Base-by-base conservation (phyloP, 2,329 filamentous ascomycete genomes). In the Dactylonectria macrodidyma region DNA sequence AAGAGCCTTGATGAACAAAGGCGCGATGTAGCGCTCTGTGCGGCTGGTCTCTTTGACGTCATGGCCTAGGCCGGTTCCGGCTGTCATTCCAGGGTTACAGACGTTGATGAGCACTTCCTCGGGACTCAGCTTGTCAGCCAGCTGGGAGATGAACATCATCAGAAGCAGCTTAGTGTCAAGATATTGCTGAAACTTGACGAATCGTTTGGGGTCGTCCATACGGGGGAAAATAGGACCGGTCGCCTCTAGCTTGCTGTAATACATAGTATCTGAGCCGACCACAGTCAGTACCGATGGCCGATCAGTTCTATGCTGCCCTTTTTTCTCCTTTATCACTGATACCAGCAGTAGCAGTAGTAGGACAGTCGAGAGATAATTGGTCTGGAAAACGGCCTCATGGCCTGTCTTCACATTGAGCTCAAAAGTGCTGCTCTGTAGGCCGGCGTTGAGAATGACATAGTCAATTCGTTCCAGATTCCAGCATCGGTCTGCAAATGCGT, bases 211-310 rank as follows among this genome's bases (percentile, higher is more conserved):
- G 14, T 62, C 36, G 24, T 62, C 48, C 34, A 55, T 47, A 10
- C 22, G 5, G 11, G 48, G 9, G 33, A 52, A 34, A 34, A 62
- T 36, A 12, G 48, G n/a, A 7, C 24, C 41, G 12, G 34, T 3
- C 2, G 30, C 2, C n/a, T 24, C 6, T 11, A 62, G 47, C 14
- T 36, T 52, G 48, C 59, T 62, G 16, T 55, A 38, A 19, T 48
- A 62, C 59, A 62, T 62, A 47, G 59, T 62, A 36, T 62, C 59
- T 12, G 59, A 62, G 16, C 59, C 59, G 10, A 62, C 59, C 14
- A 51, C 24, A 26, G 48, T 46, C 12, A 62, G 22, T 14, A 62
- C 50, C 1, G 59, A 50, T 7, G 50, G 59, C 9, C 34, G n/a
- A 19, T 47, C 19, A 3, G 4, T 22, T 24, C 19, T 47, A 19